Conservation (phyloP, 2,329 filamentous ascomycete species). For the Fusarium chlamydosporum region DNA sequence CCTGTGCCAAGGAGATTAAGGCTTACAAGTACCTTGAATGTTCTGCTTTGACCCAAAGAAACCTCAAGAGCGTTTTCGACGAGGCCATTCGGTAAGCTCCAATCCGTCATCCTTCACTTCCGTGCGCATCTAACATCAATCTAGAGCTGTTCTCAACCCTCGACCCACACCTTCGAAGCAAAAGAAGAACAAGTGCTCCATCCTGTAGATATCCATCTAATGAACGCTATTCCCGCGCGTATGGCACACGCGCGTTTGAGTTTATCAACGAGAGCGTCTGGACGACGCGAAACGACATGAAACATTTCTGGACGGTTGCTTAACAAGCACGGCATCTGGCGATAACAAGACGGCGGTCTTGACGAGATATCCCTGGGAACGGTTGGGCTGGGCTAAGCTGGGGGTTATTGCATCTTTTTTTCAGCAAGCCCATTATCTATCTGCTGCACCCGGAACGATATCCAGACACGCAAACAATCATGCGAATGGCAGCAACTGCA, state of each 20-base stretch:
- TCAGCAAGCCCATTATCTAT: slow-evolving; percentile 23
- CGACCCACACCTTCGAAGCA: slow-evolving; percentile 67
- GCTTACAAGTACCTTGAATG: slow-evolving; percentile 99
- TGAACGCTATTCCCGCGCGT: slow-evolving; percentile 22
- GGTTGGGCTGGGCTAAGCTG: slow-evolving; percentile 33
- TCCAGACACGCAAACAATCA: slow-evolving; percentile 22
- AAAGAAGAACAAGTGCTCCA: slow-evolving; percentile 77
- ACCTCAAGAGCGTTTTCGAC: slow-evolving; percentile 98
- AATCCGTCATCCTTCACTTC: slow-evolving; percentile 26
- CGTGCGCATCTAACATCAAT: slow-evolving; percentile 48
- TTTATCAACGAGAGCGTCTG: slow-evolving; percentile 45
- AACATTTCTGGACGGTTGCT: slow-evolving; percentile 43
- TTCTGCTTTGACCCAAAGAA: slow-evolving; percentile 95
- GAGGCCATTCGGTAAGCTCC: slow-evolving; percentile 92
- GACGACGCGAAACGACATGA: slow-evolving; percentile 47
- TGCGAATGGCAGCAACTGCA: slow-evolving; percentile 42
- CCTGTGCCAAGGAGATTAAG: slow-evolving; percentile 92
- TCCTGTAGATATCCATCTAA: slow-evolving; percentile 67
- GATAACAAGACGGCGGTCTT: slow-evolving; percentile 49
- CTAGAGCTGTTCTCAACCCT: slow-evolving; percentile 79
- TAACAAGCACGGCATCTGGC: slow-evolving; percentile 47
- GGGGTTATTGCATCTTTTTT: slow-evolving; percentile 26
- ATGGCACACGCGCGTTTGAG: slow-evolving; percentile 30
- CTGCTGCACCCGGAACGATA: slow-evolving; percentile 22
- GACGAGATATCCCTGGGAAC: slow-evolving; percentile 44